These are phyloP conservation scores for Xerocomus minutiporus DNA, from an alignment of 1,284 basidiomycete genomes.

Conservation along the genomic window DNA sequence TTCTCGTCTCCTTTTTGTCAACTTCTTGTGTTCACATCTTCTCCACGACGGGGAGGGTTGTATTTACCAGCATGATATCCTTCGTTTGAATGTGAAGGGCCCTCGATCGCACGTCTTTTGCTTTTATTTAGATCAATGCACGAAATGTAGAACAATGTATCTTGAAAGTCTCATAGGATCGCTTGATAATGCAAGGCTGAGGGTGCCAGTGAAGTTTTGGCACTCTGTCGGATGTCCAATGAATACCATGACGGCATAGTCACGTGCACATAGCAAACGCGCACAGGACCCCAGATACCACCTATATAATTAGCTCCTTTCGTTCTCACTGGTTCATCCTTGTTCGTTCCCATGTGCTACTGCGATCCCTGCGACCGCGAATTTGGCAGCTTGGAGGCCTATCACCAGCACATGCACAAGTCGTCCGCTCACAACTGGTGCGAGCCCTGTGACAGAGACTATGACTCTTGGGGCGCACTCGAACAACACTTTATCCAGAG, in stretches of 20 bases:
- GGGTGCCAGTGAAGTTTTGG: too few species aligned
- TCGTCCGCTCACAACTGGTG: constrained; percentile 25
- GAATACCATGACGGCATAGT: background rate
- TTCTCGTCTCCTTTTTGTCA: too few species aligned
- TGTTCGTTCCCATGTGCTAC: constrained; percentile 9
- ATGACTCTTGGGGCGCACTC: constrained; percentile 14
- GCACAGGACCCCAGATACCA: background rate
- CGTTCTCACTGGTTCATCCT: background rate
- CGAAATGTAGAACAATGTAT: too few species aligned
- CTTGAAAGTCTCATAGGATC: too few species aligned
- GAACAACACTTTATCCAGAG: constrained; percentile 30
- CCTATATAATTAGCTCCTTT: background rate
- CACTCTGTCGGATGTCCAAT: too few species aligned
- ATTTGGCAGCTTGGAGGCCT: constrained; percentile 8
- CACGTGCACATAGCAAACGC: constrained; percentile 27
- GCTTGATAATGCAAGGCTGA: too few species aligned
- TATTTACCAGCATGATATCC: too few species aligned
- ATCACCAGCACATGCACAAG: constrained; percentile 22
- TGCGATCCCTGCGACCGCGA: constrained; percentile 23
- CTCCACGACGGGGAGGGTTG: too few species aligned
- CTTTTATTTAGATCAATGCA: too few species aligned
- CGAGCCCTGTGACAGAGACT: constrained; percentile 19
- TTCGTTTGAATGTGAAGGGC: too few species aligned
- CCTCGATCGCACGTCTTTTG: too few species aligned
- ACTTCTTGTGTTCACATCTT: too few species aligned